Conservation (phyloP, 331 rosid species). For the Quercus tomentella region DNA sequence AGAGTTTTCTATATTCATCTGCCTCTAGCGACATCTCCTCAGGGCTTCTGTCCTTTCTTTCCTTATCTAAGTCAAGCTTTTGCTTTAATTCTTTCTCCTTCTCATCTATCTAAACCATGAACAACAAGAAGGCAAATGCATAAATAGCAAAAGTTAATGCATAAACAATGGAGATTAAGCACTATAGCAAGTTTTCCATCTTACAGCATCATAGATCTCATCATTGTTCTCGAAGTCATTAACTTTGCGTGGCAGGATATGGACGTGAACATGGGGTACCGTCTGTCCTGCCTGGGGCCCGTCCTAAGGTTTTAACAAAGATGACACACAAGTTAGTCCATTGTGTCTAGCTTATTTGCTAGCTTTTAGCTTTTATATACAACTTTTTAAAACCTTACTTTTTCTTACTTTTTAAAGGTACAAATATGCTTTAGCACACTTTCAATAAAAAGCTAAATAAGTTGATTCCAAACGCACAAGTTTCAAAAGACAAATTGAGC, state of each 20-base stretch:
- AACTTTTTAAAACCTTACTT: no score
- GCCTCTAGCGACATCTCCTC: constrained; percentile 80
- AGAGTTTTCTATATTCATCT: constrained; percentile 62
- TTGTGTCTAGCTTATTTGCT: no score
- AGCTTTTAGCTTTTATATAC: no score
- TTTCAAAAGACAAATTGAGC: constrained; percentile 10
- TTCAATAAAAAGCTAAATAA: no score
- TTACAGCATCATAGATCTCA: constrained; percentile 73
- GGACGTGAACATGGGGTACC: constrained; percentile 90
- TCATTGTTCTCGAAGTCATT: constrained; percentile 82
- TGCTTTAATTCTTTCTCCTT: constrained; percentile 65
- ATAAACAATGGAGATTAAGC: background rate
- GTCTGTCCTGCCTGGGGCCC: constrained; percentile 91
- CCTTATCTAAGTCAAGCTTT: constrained; percentile 78
- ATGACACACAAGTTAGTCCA: background rate
- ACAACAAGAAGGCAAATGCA: background rate
- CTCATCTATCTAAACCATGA: constrained; percentile 54
- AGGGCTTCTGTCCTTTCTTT: constrained; percentile 61
- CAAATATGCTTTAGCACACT: no score
- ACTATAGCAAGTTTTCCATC: constrained; percentile 17
- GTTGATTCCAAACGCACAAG: background rate
- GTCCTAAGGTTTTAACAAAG: constrained; percentile 47
- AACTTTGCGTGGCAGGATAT: constrained; percentile 61
- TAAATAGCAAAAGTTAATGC: background rate
- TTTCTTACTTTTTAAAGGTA: no score